These are phyloP conservation scores for Berkeleyomyces basicola DNA, from an alignment of 2,329 filamentous ascomycete genomes.

Conservation along the genomic window DNA sequence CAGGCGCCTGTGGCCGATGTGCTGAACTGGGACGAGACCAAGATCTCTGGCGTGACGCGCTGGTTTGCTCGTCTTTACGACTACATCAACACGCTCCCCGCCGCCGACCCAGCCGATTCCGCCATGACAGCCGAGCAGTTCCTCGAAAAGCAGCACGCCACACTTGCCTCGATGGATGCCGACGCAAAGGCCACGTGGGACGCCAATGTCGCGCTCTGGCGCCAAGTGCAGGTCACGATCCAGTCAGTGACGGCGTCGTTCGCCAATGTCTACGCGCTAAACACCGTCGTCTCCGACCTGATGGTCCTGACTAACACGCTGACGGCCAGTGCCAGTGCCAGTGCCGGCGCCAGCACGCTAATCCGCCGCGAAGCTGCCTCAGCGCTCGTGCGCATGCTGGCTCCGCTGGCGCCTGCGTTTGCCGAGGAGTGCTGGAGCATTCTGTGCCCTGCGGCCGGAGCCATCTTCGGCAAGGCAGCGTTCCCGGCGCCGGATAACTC, in stretches of 20 bases:
- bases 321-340: conserved; percentile 20
- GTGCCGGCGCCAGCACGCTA: conserved; percentile 18
- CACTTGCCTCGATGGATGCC: conserved; percentile 20
- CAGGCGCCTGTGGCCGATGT: conserved; percentile 72
- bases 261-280: conserved; percentile 56
- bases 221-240: conserved; percentile 51
- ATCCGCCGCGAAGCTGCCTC: conserved; percentile 34
- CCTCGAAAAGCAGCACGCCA: conserved; percentile 22
- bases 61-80: conserved; percentile 59
- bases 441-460: conserved; percentile 26
- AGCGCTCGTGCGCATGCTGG: conserved; percentile 52
- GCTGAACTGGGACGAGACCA: conserved; percentile 73
- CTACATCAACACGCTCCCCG: conserved; percentile 10
- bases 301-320: conserved; percentile 65
- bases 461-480: conserved; percentile 28
- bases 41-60: conserved; percentile 64
- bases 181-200: conserved; percentile 26
- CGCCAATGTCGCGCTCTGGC: conserved; percentile 39
- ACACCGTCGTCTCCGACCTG: conserved; percentile 68
- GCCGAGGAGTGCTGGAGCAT: conserved; percentile 65
- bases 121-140: conserved; percentile 19
- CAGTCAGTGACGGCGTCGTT: conserved; percentile 50
- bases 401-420: conserved; percentile 65
- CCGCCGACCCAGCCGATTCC: not conserved
- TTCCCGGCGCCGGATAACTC: conserved; percentile 45